Conservation (phyloP, 1,139 yeast species). For the Zygotorulaspora mrakii region DNA sequence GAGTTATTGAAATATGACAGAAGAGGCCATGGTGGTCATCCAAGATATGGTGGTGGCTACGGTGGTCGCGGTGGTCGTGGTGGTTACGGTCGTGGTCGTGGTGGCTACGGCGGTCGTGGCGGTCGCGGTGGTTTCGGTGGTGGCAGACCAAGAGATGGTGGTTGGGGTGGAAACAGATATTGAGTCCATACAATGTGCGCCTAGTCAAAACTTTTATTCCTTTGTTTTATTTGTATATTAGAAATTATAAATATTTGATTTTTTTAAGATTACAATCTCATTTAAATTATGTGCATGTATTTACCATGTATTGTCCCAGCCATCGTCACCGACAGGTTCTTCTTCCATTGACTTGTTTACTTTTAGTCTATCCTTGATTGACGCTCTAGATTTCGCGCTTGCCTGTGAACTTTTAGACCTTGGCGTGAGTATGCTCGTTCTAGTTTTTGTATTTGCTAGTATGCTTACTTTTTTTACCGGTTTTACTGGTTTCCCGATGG, state of each 20-base stretch:
- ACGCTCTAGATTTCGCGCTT: background rate
- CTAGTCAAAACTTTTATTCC: background rate
- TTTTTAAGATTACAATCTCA: no score
- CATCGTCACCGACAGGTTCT: slow-evolving; percentile 39
- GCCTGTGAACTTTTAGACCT: slow-evolving; percentile 7
- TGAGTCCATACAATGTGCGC: background rate
- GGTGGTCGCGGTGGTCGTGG: slow-evolving; percentile 50
- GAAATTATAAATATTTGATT: slow-evolving; percentile 3
- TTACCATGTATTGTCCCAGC: slow-evolving; percentile 55
- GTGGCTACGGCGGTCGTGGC: slow-evolving; percentile 40
- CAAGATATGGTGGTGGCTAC: slow-evolving; percentile 59
- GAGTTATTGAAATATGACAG: slow-evolving; percentile 50
- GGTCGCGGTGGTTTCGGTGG: slow-evolving; percentile 29
- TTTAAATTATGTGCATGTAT: slow-evolving; percentile 5
- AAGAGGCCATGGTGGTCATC: slow-evolving; percentile 38
- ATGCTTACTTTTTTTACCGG: slow-evolving; percentile 3
- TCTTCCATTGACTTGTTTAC: no score
- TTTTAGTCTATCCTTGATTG: no score
- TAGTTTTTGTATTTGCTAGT: background rate
- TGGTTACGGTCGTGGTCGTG: slow-evolving; percentile 44
- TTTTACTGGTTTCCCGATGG: slow-evolving; percentile 2
- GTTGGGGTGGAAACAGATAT: slow-evolving; percentile 30
- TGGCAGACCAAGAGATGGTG: slow-evolving; percentile 30
- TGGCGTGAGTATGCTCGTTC: slow-evolving; percentile 8
- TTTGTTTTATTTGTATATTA: slow-evolving; percentile 8